Percentiles rank a stretch among this genome's conserved stretches.
Evolutionary conservation across 2,329 filamentous ascomycete species (phyloP).

Genomic region (Lachnellula suecica): DNA sequence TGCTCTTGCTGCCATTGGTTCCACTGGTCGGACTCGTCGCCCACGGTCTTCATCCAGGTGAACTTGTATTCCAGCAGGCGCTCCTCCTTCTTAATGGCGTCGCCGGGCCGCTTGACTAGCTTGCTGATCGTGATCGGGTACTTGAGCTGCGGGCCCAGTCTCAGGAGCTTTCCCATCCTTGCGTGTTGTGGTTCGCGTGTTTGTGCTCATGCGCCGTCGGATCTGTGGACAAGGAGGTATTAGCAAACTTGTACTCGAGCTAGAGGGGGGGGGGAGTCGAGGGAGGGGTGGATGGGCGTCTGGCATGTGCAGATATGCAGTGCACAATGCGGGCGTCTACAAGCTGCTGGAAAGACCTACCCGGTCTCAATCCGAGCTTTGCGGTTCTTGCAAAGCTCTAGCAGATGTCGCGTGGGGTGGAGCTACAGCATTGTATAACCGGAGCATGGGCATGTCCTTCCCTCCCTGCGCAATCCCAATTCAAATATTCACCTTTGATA

Average conservation of each 20-base stretch:
- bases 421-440: slow-evolving; percentile 27
- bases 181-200: slow-evolving; percentile 15
- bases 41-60: slow-evolving; percentile 73
- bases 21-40: slow-evolving; percentile 59
- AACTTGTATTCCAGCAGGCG: slow-evolving; percentile 86
- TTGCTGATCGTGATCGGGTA: slow-evolving; percentile 94
- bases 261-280: background rate
- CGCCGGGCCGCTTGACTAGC: slow-evolving; percentile 73
- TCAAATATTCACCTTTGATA: slow-evolving; percentile 26
- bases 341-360: slow-evolving; percentile 33
- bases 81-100: slow-evolving; percentile 73
- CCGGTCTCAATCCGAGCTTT: slow-evolving; percentile 31
- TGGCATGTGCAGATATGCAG: slow-evolving; percentile 15
- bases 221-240: slow-evolving; percentile 15
- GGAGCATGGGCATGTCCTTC: slow-evolving; percentile 13
- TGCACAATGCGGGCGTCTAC: slow-evolving; percentile 24
- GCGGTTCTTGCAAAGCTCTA: slow-evolving; percentile 23
- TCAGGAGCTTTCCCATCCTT: slow-evolving; percentile 47
- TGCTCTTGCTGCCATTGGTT: slow-evolving; percentile 61
- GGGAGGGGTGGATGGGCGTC: background rate
- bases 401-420: slow-evolving; percentile 32
- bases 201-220: slow-evolving; percentile 31
- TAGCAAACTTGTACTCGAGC: slow-evolving; percentile 7
- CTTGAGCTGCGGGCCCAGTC: slow-evolving; percentile 64
- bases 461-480: slow-evolving; percentile 4